Conservation (phyloP, 2,329 filamentous ascomycete species). For the Didymosphaeria variabile region DNA sequence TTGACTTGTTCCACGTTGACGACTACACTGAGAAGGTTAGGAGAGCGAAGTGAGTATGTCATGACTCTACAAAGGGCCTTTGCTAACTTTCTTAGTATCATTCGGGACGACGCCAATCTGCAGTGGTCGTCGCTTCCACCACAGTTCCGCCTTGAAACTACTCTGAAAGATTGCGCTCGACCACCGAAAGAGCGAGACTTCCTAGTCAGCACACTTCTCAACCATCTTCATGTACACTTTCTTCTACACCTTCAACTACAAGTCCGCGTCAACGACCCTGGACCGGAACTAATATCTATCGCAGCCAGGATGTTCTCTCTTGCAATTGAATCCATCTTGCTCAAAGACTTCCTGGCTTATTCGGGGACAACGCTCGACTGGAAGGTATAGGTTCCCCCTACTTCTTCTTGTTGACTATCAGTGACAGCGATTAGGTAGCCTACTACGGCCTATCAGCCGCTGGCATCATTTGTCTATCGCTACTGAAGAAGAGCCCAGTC, state of each 20-base stretch:
- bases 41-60: constrained; percentile 1
- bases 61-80: not conserved
- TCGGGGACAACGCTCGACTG: constrained; percentile 46
- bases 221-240: constrained; percentile 46
- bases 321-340: constrained; percentile 40
- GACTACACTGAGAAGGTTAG: constrained; percentile 10
- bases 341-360: constrained; percentile 41
- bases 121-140: constrained; percentile 11
- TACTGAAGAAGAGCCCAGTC: constrained; percentile 24
- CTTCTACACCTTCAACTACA: constrained; percentile 35
- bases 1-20: constrained; percentile 20
- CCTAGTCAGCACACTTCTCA: constrained; percentile 41
- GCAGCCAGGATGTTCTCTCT: constrained; percentile 41
- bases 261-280: constrained; percentile 32
- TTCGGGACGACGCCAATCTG: constrained; percentile 2
- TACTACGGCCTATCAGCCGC: constrained; percentile 49
- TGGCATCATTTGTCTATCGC: constrained; percentile 41
- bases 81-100: not conserved
- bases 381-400: constrained; percentile 31
- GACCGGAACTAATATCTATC: constrained; percentile 32
- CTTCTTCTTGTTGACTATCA: not conserved
- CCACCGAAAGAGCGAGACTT: constrained; percentile 43
- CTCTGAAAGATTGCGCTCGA: constrained; percentile 22
- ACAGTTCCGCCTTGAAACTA: constrained; percentile 11
- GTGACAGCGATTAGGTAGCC: constrained; percentile 6